A percentile compares a stretch with the other conserved stretches of the same genome.
Evolutionary conservation across 352 stramenopile species (phyloP).

Genomic region (Phytophthora agathidicida): DNA sequence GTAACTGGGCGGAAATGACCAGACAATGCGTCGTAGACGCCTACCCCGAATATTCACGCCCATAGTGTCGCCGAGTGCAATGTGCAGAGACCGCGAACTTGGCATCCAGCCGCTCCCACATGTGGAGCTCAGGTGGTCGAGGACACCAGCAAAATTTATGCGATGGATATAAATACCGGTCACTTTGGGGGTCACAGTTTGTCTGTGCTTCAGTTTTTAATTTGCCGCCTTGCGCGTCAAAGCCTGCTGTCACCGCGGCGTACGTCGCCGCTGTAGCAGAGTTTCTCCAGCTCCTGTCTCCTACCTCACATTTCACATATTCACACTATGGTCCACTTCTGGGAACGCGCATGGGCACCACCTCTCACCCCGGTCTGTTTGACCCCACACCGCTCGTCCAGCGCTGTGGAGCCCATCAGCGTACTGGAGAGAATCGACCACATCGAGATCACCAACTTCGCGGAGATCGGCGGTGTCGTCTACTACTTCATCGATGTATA

Average conservation of each 20-base stretch:
- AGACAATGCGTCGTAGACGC: constrained; percentile 1
- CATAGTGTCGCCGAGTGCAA: constrained; percentile 5
- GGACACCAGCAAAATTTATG: constrained; percentile 15
- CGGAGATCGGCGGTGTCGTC: constrained; percentile 39
- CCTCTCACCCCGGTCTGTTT: constrained; percentile 41
- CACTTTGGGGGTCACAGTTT: neutral
- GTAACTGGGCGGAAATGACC: constrained; percentile 21
- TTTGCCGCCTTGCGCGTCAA: constrained; percentile 17
- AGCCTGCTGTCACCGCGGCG: neutral
- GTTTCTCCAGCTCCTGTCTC: too few species aligned
- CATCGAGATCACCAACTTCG: constrained; percentile 50
- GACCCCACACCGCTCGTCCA: constrained; percentile 42
- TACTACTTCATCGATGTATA: constrained; percentile 64
- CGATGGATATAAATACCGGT: constrained; percentile 15
- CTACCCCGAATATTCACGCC: constrained; percentile 23
- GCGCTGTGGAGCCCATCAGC: constrained; percentile 40
- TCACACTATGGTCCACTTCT: constrained; percentile 36
- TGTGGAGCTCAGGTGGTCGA: constrained; percentile 11
- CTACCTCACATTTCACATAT: neutral
- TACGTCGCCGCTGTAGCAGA: neutral
- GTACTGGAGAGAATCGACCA: constrained; percentile 52
- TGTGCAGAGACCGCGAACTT: constrained; percentile 19
- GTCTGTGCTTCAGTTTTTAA: constrained; percentile 27
- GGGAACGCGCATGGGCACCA: constrained; percentile 38
- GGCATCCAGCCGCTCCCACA: constrained; percentile 13